Conservation (phyloP, 768 basidiomycete species). For the Leccinum ochraceum region DNA sequence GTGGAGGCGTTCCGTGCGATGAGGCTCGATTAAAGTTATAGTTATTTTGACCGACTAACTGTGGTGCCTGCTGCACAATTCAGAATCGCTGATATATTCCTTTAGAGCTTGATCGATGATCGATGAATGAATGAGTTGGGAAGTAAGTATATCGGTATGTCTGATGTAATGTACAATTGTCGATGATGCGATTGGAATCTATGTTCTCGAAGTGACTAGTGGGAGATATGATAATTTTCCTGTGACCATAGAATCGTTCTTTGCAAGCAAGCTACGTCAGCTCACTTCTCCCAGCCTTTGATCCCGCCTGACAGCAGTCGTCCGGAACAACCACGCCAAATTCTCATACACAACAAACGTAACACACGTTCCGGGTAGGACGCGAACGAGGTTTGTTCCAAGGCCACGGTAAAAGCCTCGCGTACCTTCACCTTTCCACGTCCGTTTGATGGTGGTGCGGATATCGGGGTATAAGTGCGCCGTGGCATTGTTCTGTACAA, state of each 20-base stretch:
- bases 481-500: conserved; percentile 62
- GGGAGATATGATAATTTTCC: conserved; percentile 11
- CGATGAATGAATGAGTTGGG: conserved; percentile 9
- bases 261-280: neutral
- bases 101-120: neutral
- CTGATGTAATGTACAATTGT: conserved; percentile 11
- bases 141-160: conserved; percentile 2
- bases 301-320: conserved; percentile 58
- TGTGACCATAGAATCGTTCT: neutral
- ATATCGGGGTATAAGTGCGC: conserved; percentile 78
- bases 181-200: neutral
- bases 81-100: conserved; percentile 11
- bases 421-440: conserved; percentile 79
- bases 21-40: conserved; percentile 29
- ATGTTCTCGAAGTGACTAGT: conserved; percentile 1
- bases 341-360: conserved; percentile 99
- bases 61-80: neutral
- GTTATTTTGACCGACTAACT: conserved; percentile 32
- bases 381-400: conserved; percentile 90
- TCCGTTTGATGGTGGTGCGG: conserved; percentile 73
- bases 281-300: conserved; percentile 6
- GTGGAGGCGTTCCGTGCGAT: conserved; percentile 26
- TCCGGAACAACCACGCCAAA: conserved; percentile 77
- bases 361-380: conserved; percentile 95
- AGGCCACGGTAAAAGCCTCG: conserved; percentile 94